Percentiles rank a stretch among this genome's conserved stretches.
phyloP scores from a whole-genome alignment of 2,329 filamentous ascomycete species.

The Aspergillus awamori region DNA sequence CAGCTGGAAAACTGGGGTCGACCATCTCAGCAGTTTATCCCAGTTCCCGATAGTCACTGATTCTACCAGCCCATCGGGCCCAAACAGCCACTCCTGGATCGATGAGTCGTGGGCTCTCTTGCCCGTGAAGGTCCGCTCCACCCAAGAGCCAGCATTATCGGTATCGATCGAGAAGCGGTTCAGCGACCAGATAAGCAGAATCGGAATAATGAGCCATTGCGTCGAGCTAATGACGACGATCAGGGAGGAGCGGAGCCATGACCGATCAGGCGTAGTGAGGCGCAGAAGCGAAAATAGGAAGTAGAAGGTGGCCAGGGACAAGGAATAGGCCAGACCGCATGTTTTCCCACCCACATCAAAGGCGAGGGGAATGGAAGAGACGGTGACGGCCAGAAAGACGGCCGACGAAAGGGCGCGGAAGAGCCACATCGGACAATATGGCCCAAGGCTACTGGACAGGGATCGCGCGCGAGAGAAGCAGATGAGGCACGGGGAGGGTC shows the following conservation, averaged over 20 bases:
- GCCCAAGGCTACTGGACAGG: constrained; percentile 5
- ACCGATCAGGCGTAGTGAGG: constrained; percentile 76
- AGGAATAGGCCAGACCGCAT: constrained; percentile 90
- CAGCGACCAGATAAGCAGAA: constrained; percentile 89
- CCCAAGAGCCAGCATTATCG: constrained; percentile 70
- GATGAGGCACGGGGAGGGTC: background rate
- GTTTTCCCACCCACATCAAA: constrained; percentile 97
- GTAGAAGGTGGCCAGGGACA: constrained; percentile 87
- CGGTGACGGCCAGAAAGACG: constrained; percentile 85
- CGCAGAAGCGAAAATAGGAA: constrained; percentile 81
- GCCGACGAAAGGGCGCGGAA: constrained; percentile 77
- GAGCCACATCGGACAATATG: constrained; percentile 69
- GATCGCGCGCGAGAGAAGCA: constrained; percentile 7
- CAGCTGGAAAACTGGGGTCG: constrained; percentile 90
- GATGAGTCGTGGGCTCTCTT: constrained; percentile 66
- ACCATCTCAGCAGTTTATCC: constrained; percentile 87
- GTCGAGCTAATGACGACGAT: constrained; percentile 70
- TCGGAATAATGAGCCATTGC: constrained; percentile 85
- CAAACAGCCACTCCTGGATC: constrained; percentile 83
- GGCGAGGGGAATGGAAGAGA: constrained; percentile 93
- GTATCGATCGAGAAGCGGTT: constrained; percentile 93
- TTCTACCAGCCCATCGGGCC: constrained; percentile 80
- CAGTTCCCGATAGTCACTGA: constrained; percentile 78
- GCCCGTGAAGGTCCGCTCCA: constrained; percentile 73
- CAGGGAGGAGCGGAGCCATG: constrained; percentile 72